Conservation (phyloP, 1,139 yeast genomes). For the Ogataea hybrid region DNA sequence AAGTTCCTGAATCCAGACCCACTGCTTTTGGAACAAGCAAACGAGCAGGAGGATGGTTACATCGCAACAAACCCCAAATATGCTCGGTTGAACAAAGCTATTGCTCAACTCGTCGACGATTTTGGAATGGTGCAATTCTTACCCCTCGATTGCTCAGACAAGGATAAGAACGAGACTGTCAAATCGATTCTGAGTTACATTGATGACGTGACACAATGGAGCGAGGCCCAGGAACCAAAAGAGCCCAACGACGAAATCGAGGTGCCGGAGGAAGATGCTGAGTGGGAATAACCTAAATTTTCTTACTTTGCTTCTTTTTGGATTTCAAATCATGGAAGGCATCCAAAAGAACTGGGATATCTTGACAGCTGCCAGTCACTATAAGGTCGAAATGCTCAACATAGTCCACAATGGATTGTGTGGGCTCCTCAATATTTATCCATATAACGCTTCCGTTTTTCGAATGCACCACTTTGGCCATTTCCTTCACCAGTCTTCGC, state of each 20-base stretch:
- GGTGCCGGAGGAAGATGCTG: conserved; percentile 38
- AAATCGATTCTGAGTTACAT: conserved; percentile 85
- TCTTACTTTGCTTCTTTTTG: conserved; percentile 7
- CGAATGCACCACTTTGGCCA: conserved; percentile 65
- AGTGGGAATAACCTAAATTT: conserved; percentile 9
- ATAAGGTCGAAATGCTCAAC: conserved; percentile 53
- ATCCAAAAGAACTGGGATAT: conserved; percentile 35
- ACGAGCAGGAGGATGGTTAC: conserved; percentile 35
- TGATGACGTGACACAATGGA: conserved; percentile 98
- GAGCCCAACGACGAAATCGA: conserved; percentile 85
- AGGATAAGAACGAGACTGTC: conserved; percentile 60
- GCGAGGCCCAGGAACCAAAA: conserved; percentile 93
- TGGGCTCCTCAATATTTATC: conserved; percentile 54
- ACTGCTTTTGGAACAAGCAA: conserved; percentile 47
- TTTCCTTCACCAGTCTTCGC: conserved; percentile 65
- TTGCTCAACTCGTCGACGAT: conserved; percentile 90
- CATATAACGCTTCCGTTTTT: conserved; percentile 56
- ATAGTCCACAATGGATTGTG: conserved; percentile 46
- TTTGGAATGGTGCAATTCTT: conserved; percentile 98
- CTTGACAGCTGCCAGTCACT: conserved; percentile 61
- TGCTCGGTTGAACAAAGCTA: conserved; percentile 69
- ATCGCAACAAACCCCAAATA: conserved; percentile 63
- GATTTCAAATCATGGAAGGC: conserved; percentile 21
- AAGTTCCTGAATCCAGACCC: conserved; percentile 93
- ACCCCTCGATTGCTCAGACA: conserved; percentile 81